Evolutionary conservation across 208 protist genomes (phyloP), one percentile per base, ranked within the genome.

Genomic region (Leishmania turanica): DNA sequence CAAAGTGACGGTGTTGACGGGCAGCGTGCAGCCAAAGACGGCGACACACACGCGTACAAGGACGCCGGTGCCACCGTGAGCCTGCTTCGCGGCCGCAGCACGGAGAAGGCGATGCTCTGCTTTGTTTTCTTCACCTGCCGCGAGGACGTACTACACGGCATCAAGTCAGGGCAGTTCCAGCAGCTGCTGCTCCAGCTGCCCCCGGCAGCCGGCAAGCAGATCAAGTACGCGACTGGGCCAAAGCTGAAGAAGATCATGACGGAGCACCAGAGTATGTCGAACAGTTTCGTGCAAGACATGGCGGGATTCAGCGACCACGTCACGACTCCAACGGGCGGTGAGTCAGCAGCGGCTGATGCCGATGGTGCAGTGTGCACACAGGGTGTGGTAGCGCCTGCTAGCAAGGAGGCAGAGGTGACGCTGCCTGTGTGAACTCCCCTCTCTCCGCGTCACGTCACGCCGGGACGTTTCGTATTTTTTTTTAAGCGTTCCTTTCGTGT

Each of bases 61-160:
- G 69, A 73, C 47, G 69, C 24, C 21, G 15, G 24, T 31, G 69
- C 11, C 37, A 8, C 37, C 34, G 72, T 13, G 21, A 42, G n/a
- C 53, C 51, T 15, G 31, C 31, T n/a, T 19, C 51, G 34, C 17
- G 40, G 21, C n/a, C 42, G 37, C 34, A 31, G 42, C 40, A 40
- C 34, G 54, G 74, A 78, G 15, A 37, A 45, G 31, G 84, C 90
- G 11, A 56, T 81, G 51, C 70, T 97, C 73, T 97, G 90, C 77
- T 84, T 97, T 19, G 88, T 97, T 13, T 93, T 93, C 70, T 95
- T 97, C 81, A 79, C 90, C 1, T 88, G 89, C 37, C 82, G 88
- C 24, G 91, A 97, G 75, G 91, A 90, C 68, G 90, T 94, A 21
- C 83, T 87, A 37, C 68, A 86, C 17, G 90, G 82, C 15, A 82